Base-by-base conservation (phyloP, 1,284 basidiomycete genomes). In the Rhodotorula sp. region DNA sequence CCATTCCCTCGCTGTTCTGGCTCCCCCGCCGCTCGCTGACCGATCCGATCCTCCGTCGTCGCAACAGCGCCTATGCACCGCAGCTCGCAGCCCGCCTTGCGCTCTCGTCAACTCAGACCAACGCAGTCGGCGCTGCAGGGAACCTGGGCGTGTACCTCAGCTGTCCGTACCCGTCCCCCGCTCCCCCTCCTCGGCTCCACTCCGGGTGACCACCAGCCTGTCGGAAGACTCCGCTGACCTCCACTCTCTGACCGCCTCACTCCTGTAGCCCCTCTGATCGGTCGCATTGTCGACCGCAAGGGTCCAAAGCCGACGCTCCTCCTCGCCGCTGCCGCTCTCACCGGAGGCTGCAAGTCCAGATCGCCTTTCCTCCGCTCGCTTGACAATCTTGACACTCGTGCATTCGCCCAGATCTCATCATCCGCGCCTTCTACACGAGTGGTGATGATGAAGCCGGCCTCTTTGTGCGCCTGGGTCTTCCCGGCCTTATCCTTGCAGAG, bases 41-140 rank as follows among this genome's bases (percentile, higher is more conserved):
- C 22, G 32, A 56, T 36, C 56, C 7, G 27, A 25, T 36, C 56
- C 50, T 48, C 25, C 25, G 13, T 25, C 44, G 2, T 27, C 34
- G 1, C 5, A n/a, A 27, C 64, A 70, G 69, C 2, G 58, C 70
- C 6, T 83, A 80, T 61, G 82, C 81, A 0, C 82, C 82, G 0
- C 82, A 83, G 72, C 77, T 82, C 15, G 80, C 80, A 39, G 77
- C 79, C 27, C 66, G 61, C 22, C 76, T 82, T 22, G 75, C 78
- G 34, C 76, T 83, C 12, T 77, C 80, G 0, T 80, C 77, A 2
- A 82, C 81, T 1, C 80, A 83, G 73, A 78, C 81, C 72, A 82
- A 82, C 66, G 69, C 81, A 2, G 78, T 83, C 22, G 82, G 82
- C 25, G 79, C 82, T 21, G 78, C 79, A 0, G 82, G 82, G 25